Evolutionary conservation across 2,329 filamentous ascomycete genomes (phyloP).

Genomic region (Talaromyces atroroseus): DNA sequence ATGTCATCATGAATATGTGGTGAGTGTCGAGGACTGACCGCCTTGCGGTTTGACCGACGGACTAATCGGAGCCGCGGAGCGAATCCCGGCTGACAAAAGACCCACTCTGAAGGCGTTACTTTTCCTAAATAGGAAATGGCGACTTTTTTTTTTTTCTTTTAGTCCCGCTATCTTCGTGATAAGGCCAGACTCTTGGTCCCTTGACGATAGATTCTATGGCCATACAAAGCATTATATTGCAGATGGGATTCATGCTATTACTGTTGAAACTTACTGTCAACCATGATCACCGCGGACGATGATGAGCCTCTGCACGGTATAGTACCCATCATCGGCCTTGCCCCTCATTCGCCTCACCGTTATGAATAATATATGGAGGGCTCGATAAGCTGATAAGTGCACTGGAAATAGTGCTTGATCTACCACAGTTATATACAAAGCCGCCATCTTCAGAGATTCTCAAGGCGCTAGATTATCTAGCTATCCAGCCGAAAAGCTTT

Average conservation of each 20-base stretch:
- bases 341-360: constrained; percentile 18
- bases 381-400: constrained; percentile 26
- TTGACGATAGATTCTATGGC: not conserved
- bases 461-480: constrained; percentile 60
- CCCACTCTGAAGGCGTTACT: constrained; percentile 12
- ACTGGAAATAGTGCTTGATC: constrained; percentile 55
- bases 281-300: constrained; percentile 31
- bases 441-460: constrained; percentile 63
- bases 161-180: constrained; percentile 6
- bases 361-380: constrained; percentile 11
- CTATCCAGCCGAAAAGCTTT: constrained; percentile 55
- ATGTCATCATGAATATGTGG: not conserved
- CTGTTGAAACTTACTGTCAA: not conserved
- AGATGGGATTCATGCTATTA: not conserved
- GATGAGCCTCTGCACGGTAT: constrained; percentile 37
- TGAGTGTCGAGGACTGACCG: not conserved
- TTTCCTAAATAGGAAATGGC: constrained; percentile 16
- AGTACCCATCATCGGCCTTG: constrained; percentile 13
- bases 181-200: constrained; percentile 1
- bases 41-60: not conserved
- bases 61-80: constrained; percentile 3
- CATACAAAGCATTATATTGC: not conserved
- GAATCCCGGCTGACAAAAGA: constrained; percentile 10
- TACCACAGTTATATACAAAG: constrained; percentile 77
- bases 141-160: constrained; percentile 15